Percentiles rank a stretch among this genome's conserved stretches.
Conservation (phyloP, 139 green algal species). For the Spirogloea muscicola region DNA sequence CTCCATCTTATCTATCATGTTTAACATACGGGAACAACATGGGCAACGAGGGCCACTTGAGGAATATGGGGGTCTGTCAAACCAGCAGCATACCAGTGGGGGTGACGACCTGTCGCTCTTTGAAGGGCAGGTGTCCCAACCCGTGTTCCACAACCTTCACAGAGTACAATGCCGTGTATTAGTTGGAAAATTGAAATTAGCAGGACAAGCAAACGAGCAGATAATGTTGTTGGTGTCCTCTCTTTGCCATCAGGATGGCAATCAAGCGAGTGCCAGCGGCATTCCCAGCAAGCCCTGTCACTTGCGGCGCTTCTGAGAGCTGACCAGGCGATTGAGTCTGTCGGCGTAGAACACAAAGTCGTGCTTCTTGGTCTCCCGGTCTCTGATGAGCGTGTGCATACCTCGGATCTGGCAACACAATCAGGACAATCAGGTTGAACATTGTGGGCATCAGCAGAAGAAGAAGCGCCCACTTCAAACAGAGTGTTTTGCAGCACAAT, state of each 20-base stretch:
- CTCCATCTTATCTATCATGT: too few species aligned
- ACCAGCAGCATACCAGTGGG: conserved; percentile 59
- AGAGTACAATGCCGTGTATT: conserved; percentile 1
- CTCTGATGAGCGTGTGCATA: conserved; percentile 98
- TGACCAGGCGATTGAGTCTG: conserved; percentile 67
- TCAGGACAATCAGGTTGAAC: not conserved
- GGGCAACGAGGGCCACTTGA: too few species aligned
- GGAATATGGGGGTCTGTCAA: not conserved
- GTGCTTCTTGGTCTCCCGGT: conserved; percentile 66
- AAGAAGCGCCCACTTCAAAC: not conserved
- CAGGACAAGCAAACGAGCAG: too few species aligned
- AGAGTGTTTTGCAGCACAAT: not conserved
- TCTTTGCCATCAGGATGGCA: too few species aligned
- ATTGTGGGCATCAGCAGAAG: not conserved
- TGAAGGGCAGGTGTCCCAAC: conserved; percentile 86
- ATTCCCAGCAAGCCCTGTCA: too few species aligned
- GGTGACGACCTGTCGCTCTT: conserved; percentile 80
- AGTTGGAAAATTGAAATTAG: too few species aligned
- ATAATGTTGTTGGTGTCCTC: too few species aligned
- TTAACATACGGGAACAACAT: too few species aligned
- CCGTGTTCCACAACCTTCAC: conserved; percentile 51
- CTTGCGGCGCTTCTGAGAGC: too few species aligned
- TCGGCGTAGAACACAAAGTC: conserved; percentile 97
- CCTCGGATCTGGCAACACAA: conserved; percentile 67
- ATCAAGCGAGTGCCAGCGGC: too few species aligned